phyloP scores from a whole-genome alignment of 2,329 filamentous ascomycete species.

The Tolypocladium tundrense region DNA sequence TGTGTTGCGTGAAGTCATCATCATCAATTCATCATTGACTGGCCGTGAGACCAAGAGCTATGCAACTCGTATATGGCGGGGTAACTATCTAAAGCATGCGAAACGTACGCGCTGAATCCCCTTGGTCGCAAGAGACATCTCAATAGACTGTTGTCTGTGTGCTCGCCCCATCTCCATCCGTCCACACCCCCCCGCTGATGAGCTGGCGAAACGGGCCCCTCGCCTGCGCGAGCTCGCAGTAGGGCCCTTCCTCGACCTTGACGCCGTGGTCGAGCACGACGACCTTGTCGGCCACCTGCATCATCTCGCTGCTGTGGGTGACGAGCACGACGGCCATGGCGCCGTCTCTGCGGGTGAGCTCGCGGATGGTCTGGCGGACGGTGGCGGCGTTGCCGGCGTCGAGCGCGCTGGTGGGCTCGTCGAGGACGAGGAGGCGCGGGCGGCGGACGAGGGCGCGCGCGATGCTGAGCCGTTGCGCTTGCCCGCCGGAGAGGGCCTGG shows the following conservation, averaged over 20 bases:
- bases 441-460: slow-evolving; percentile 65
- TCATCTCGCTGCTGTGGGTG: slow-evolving; percentile 79
- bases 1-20: not conserved
- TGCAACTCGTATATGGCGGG: not conserved
- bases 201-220: slow-evolving; percentile 38
- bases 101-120: not conserved
- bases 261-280: slow-evolving; percentile 60
- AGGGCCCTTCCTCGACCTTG: slow-evolving; percentile 59
- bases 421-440: slow-evolving; percentile 66
- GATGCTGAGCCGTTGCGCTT: slow-evolving; percentile 72
- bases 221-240: slow-evolving; percentile 43
- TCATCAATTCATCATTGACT: slow-evolving; percentile 1
- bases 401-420: slow-evolving; percentile 78
- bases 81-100: not conserved
- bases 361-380: slow-evolving; percentile 52
- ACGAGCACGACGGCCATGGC: slow-evolving; percentile 66
- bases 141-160: not conserved
- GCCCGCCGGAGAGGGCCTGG: slow-evolving; percentile 64
- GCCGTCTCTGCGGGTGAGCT: slow-evolving; percentile 30
- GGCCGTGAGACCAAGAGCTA: not conserved
- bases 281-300: slow-evolving; percentile 65
- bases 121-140: not conserved
- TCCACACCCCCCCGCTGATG: slow-evolving; percentile 21
- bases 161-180: not conserved
- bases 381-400: slow-evolving; percentile 57